Evolutionary conservation across 2,329 filamentous ascomycete genomes (phyloP).

Genomic region (Colletotrichum cereale): DNA sequence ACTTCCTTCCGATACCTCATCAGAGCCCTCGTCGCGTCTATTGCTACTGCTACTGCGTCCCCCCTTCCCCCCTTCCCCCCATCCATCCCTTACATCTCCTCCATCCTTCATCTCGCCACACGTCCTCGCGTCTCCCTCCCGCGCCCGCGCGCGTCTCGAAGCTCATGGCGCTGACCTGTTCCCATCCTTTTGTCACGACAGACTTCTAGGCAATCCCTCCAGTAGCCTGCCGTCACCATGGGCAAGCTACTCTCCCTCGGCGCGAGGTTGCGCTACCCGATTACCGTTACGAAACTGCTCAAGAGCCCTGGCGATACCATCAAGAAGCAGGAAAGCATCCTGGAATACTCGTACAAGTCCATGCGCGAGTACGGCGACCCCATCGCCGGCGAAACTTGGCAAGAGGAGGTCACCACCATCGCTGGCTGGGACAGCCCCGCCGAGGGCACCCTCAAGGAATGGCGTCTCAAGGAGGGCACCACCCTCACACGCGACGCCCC

Average conservation of each 20-base stretch:
- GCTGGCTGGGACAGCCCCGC: constrained; percentile 86
- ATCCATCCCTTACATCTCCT: constrained; percentile 3
- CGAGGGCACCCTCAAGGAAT: constrained; percentile 82
- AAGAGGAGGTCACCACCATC: constrained; percentile 76
- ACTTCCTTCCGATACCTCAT: not conserved
- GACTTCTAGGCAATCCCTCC: constrained; percentile 24
- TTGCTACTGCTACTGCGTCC: no score
- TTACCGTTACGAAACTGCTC: constrained; percentile 88
- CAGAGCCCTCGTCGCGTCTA: not conserved
- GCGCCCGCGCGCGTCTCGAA: not conserved
- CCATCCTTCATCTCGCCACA: not conserved
- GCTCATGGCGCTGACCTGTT: constrained; percentile 17
- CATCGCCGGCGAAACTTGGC: constrained; percentile 69
- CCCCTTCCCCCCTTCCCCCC: not conserved
- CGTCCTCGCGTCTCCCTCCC: no score
- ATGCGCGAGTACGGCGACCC: constrained; percentile 81
- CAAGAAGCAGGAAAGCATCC: constrained; percentile 80
- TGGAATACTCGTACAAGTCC: constrained; percentile 90
- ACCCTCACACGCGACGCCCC: constrained; percentile 70
- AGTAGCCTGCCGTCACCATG: constrained; percentile 48
- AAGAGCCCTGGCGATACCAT: constrained; percentile 82
- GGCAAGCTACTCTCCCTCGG: constrained; percentile 65
- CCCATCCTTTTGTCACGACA: not conserved
- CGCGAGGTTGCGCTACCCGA: constrained; percentile 85
- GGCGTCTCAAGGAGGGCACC: constrained; percentile 79